A percentile compares a stretch with the other conserved stretches of the same genome.
Conservation (phyloP, 2,329 filamentous ascomycete genomes). For the Diaporthe citriasiana region DNA sequence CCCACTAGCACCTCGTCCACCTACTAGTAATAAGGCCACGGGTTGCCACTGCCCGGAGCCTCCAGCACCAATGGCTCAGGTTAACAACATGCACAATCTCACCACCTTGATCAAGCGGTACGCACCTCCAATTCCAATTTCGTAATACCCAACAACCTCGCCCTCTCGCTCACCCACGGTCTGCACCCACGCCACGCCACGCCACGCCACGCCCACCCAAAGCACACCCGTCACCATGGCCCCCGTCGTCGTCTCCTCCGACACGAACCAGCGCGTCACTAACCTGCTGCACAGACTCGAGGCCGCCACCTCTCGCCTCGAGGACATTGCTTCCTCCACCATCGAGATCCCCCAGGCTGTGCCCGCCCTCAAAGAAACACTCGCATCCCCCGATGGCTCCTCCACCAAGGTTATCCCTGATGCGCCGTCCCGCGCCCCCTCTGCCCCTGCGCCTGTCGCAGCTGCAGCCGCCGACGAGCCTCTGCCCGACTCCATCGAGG, state of each 20-base stretch:
- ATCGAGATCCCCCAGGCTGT: slow-evolving; percentile 70
- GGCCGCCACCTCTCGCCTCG: slow-evolving; percentile 93
- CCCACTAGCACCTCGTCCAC: slow-evolving; percentile 31
- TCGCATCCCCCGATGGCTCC: slow-evolving; percentile 53
- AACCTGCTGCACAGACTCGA: slow-evolving; percentile 81
- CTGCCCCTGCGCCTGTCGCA: slow-evolving; percentile 13
- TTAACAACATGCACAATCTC: slow-evolving; percentile 92
- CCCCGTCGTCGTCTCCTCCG: slow-evolving; percentile 43
- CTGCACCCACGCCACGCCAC: too few relatives aligned
- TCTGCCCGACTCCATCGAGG: slow-evolving; percentile 83
- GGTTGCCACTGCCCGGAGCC: slow-evolving; percentile 36
- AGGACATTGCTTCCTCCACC: slow-evolving; percentile 91
- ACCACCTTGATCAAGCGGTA: slow-evolving; percentile 99
- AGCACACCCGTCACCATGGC: slow-evolving; percentile 38
- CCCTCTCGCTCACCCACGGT: slow-evolving; percentile 7
- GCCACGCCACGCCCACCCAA: slow-evolving; percentile 8
- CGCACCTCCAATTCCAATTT: slow-evolving; percentile 48
- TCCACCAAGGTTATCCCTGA: slow-evolving; percentile 49
- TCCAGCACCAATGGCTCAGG: slow-evolving; percentile 40
- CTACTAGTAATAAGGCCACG: slow-evolving; percentile 26
- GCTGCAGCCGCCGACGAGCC: slow-evolving; percentile 61
- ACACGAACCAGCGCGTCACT: slow-evolving; percentile 57
- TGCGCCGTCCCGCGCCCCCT: slow-evolving; percentile 58
- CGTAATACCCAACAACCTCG: background rate
- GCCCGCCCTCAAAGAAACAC: slow-evolving; percentile 59